Evolutionary conservation across 2,329 filamentous ascomycete genomes (phyloP).

Genomic region (Biscogniauxia mediterranea): DNA sequence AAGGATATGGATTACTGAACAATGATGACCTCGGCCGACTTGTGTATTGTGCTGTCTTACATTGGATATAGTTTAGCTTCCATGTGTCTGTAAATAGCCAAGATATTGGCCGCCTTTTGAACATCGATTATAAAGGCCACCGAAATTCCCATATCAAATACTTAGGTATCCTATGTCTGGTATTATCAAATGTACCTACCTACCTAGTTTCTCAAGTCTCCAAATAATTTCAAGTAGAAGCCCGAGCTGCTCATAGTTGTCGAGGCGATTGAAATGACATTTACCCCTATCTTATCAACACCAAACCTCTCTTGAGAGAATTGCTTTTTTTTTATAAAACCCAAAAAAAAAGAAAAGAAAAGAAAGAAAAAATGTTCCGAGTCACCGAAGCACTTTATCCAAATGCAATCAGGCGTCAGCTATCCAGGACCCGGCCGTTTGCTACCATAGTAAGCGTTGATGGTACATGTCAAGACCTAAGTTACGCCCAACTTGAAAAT

Average conservation of each 20-base stretch:
- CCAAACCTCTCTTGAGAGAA: neutral
- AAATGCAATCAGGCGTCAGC: slow-evolving; percentile 11
- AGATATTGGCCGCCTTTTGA: neutral
- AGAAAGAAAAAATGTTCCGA: slow-evolving; percentile 5
- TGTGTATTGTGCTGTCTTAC: neutral
- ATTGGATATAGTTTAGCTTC: neutral
- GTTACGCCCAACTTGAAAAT: slow-evolving; percentile 20
- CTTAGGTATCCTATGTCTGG: too few relatives aligned
- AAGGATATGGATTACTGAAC: neutral
- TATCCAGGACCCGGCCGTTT: slow-evolving; percentile 5
- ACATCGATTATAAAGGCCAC: too few relatives aligned
- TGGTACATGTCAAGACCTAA: slow-evolving; percentile 11
- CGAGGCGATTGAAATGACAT: neutral
- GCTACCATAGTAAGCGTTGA: slow-evolving; percentile 12
- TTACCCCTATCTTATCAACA: neutral
- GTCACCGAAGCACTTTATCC: slow-evolving; percentile 13
- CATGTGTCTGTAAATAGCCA: neutral
- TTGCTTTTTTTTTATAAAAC: too few relatives aligned
- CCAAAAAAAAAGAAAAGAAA: too few relatives aligned
- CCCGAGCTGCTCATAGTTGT: neutral
- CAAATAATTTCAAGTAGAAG: too few relatives aligned
- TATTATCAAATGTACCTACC: too few relatives aligned
- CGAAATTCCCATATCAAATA: too few relatives aligned
- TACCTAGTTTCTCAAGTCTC: too few relatives aligned
- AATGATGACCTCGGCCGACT: neutral